Percentiles rank a stretch among this genome's conserved stretches.
These are phyloP conservation scores for Candida andamanensis DNA, from an alignment of 805 yeast species.

Conservation along the genomic window DNA sequence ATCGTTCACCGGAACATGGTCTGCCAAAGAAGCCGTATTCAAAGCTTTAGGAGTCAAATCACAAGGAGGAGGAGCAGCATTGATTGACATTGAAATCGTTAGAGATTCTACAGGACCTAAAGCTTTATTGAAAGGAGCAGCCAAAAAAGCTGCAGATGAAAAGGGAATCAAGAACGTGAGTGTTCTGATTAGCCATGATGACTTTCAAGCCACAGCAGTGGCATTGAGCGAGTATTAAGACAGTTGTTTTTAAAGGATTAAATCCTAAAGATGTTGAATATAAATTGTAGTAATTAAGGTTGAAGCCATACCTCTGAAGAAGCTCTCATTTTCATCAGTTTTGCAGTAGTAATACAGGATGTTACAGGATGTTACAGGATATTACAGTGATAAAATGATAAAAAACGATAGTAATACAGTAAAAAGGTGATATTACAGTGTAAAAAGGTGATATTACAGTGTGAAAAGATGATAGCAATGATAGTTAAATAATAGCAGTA, in stretches of 20 bases:
- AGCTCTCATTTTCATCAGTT: too few relatives aligned
- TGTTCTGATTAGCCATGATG: conserved; percentile 95
- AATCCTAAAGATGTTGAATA: too few relatives aligned
- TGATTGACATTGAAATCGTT: conserved; percentile 83
- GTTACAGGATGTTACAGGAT: too few relatives aligned
- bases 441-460: too few relatives aligned
- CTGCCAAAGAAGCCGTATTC: conserved; percentile 98
- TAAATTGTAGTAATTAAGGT: too few relatives aligned
- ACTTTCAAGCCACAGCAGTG: conserved; percentile 95
- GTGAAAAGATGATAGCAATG: too few relatives aligned
- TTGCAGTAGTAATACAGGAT: too few relatives aligned
- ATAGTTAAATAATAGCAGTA: too few relatives aligned
- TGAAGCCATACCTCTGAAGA: too few relatives aligned
- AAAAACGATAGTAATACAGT: too few relatives aligned
- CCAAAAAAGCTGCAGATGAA: conserved; percentile 63
- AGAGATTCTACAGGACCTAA: conserved; percentile 73
- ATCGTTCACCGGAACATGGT: conserved; percentile 97
- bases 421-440: too few relatives aligned
- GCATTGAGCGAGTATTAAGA: conserved; percentile 62
- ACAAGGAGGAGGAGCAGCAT: conserved; percentile 92
- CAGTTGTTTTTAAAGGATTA: not conserved
- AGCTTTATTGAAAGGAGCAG: conserved; percentile 73
- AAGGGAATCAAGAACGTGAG: conserved; percentile 68
- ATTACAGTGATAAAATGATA: too few relatives aligned
- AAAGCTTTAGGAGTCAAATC: conserved; percentile 87